Evolutionary conservation across 805 yeast species (phyloP).

Genomic region (Suhomyces xylopsoci): DNA sequence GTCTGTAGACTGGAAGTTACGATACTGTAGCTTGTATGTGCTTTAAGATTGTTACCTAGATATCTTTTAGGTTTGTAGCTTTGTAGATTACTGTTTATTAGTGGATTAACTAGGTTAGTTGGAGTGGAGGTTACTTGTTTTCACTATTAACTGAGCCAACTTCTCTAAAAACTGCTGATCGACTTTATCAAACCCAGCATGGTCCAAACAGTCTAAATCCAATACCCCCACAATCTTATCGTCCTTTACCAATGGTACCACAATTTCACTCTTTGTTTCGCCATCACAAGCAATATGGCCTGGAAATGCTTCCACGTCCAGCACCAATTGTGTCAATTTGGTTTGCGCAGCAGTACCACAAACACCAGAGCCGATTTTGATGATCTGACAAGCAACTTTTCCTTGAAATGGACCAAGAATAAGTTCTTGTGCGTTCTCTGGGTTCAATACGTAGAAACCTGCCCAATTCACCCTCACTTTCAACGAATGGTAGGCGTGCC

Average conservation of each 20-base stretch:
- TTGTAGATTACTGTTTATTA: too few relatives aligned
- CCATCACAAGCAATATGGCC: conserved; percentile 98
- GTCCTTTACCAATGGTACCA: conserved; percentile 60
- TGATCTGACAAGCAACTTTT: conserved; percentile 90
- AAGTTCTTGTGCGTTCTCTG: conserved; percentile 40
- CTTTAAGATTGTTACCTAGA: too few relatives aligned
- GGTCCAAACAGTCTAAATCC: conserved; percentile 75
- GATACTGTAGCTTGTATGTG: too few relatives aligned
- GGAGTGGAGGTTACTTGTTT: conserved; percentile 44
- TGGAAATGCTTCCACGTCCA: conserved; percentile 73
- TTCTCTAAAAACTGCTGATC: conserved; percentile 62
- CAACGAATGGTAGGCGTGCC: conserved; percentile 80
- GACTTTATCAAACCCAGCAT: conserved; percentile 60
- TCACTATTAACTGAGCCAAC: conserved; percentile 51
- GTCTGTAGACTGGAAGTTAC: not conserved
- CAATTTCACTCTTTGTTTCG: conserved; percentile 88
- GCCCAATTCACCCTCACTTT: conserved; percentile 77
- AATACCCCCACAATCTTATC: conserved; percentile 64
- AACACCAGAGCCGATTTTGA: conserved; percentile 78
- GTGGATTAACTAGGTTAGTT: not conserved
- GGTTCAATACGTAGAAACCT: conserved; percentile 72
- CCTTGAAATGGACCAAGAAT: conserved; percentile 94
- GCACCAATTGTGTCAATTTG: conserved; percentile 66
- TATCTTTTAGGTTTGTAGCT: too few relatives aligned
- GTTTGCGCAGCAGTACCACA: conserved; percentile 80